Base-by-base conservation (phyloP, 1,139 yeast genomes). In the Yamadazyma friedrichii region DNA sequence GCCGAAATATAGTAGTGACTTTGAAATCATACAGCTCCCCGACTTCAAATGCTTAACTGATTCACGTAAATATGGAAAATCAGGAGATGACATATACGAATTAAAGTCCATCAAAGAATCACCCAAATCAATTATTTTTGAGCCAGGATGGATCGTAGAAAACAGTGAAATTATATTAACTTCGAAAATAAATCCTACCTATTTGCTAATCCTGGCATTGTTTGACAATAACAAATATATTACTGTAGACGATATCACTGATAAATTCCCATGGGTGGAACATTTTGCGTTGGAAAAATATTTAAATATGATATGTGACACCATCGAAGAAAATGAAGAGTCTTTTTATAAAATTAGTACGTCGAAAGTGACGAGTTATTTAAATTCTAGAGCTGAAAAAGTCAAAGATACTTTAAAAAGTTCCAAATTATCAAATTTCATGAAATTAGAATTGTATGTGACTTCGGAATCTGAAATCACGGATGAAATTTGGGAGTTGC, bases 221-320 rank as follows among this genome's bases (percentile, higher is more conserved):
- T 51, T 58, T 29, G 45, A 49, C 10, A 47, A 51, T 26, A n/a
- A 15, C 4, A 38, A 36, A 11, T 70, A 65, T 47, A 63, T 74
- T 24, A 63, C 77, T 0, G 49, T 65, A 12, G 82, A 79, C 29
- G 84, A 80, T 50, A 50, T 79, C 3, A 49, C 66, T 13, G 86
- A 81, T 48, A 56, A 59, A 13, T 53, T 56, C 5, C 58, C 54
- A 2, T 57, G 76, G 51, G 48, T 50, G 2, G 44, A 31, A 1
- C 51, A 63, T 2, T 49, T 81, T 28, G 50, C 47, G 1, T 41
- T 44, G 6, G 30, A 20, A 12, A 9, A n/a, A 12, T 13, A 31
- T 15, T 26, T 36, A 9, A 15, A 16, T 4, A n/a, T 3, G 2
- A 60, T 80, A 2, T 72, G 80, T 46, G 83, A 79, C 12, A 51